Evolutionary conservation across 1,139 yeast genomes (phyloP).

Genomic region (Candida tunisiensis): DNA sequence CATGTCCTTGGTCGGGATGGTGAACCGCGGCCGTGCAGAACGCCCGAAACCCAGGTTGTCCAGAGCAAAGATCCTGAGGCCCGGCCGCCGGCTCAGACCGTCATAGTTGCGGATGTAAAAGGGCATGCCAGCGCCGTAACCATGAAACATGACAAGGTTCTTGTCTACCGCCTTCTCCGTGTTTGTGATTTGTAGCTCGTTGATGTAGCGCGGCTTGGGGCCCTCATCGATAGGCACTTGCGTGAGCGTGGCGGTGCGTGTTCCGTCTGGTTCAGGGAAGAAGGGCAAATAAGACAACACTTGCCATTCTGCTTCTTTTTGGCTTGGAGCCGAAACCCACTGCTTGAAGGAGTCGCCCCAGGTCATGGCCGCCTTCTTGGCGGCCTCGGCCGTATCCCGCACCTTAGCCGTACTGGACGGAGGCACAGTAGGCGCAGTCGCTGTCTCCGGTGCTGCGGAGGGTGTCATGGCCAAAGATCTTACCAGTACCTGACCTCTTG

Average conservation of each 20-base stretch:
- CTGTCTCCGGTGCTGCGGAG: too few relatives aligned
- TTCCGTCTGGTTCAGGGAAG: slow-evolving; percentile 1
- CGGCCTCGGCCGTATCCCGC: too few relatives aligned
- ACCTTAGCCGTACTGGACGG: too few relatives aligned
- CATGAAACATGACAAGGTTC: slow-evolving; percentile 58
- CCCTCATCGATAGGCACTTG: slow-evolving; percentile 2
- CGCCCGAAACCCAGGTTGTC: slow-evolving; percentile 81
- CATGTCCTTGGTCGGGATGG: slow-evolving; percentile 12
- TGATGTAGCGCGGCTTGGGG: slow-evolving; percentile 30
- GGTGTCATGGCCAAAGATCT: too few relatives aligned
- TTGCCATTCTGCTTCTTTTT: neutral
- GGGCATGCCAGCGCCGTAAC: slow-evolving; percentile 82
- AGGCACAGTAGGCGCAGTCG: too few relatives aligned
- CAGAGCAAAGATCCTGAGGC: slow-evolving; percentile 46
- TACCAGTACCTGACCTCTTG: too few relatives aligned
- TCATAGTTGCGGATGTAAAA: slow-evolving; percentile 69
- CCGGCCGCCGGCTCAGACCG: slow-evolving; percentile 22
- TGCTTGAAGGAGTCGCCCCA: neutral
- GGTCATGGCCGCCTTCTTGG: too few relatives aligned
- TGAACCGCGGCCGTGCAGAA: slow-evolving; percentile 44
- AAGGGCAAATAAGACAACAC: slow-evolving; percentile 1
- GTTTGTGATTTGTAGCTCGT: slow-evolving; percentile 31
- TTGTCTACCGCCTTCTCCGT: slow-evolving; percentile 6
- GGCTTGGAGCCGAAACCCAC: neutral
- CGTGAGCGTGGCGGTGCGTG: neutral